Percentiles rank a stretch among this genome's conserved stretches.
These are phyloP conservation scores for Sedum album DNA, from an alignment of 164 flowering plant species.

Conservation along the genomic window DNA sequence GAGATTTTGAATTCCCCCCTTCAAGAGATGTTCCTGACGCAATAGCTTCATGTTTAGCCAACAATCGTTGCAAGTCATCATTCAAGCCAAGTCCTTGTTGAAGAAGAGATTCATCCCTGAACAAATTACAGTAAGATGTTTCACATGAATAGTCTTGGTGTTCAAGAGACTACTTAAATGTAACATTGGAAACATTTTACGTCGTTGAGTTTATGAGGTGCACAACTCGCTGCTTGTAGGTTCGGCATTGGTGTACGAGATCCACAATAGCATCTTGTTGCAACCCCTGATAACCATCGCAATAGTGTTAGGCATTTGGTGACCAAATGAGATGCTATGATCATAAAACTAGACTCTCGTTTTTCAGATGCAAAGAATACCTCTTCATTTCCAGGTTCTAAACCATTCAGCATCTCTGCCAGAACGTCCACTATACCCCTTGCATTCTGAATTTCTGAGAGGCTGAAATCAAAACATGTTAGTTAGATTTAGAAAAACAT, in stretches of 20 bases:
- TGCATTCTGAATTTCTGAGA: constrained; percentile 94
- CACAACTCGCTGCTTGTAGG: constrained; percentile 90
- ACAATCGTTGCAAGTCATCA: constrained; percentile 16
- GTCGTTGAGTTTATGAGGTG: constrained; percentile 90
- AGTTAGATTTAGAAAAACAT: too few species aligned
- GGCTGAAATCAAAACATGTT: constrained; percentile 32
- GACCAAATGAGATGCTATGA: not conserved
- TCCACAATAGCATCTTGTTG: constrained; percentile 85
- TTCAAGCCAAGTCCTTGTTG: constrained; percentile 13
- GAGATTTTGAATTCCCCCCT: constrained; percentile 7
- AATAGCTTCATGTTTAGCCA: constrained; percentile 17
- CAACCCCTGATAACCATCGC: constrained; percentile 47
- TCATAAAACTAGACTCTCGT: not conserved
- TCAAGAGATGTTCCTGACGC: constrained; percentile 12
- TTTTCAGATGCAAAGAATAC: constrained; percentile 18
- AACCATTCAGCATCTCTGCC: constrained; percentile 88
- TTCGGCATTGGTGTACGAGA: constrained; percentile 91
- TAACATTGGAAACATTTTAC: constrained; percentile 30
- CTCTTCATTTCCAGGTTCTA: constrained; percentile 74
- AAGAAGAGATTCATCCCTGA: constrained; percentile 16
- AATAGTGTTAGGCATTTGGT: constrained; percentile 4
- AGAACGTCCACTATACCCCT: constrained; percentile 96
- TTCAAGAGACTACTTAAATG: not conserved
- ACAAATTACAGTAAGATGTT: not conserved
- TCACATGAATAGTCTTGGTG: not conserved